Base-by-base conservation (phyloP, 371 early-diverging fungal species). In the Actinomortierella ambigua region DNA sequence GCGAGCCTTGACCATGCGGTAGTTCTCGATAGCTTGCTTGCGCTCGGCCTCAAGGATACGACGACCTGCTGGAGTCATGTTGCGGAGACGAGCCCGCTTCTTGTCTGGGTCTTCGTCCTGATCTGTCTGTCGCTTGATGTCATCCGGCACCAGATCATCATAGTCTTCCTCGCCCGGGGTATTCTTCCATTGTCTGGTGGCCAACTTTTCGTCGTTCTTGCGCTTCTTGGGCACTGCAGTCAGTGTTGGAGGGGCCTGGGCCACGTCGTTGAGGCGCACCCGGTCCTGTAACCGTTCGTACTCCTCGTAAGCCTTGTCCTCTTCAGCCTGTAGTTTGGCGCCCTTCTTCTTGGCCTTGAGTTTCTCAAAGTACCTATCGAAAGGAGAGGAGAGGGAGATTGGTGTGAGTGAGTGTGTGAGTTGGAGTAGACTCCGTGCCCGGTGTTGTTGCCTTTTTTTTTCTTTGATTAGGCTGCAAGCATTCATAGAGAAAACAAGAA, bases 31-130 rank as follows among this genome's bases (percentile, higher is more conserved):
- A 4, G 75, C 75, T 27, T 75, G 62, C 53, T 55, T 75, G 50
- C 73, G 67, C 42, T 73, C 73, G 26, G 66, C 73, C 57, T 73
- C 75, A 28, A 75, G 60, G 48, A 75, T 75, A 58, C 75, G 67
- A 57, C 75, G 63, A 17, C 75, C 75, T 1, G 75, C 75, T 3
- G 75, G 75, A 15, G 75, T 75, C 61, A 75, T 15, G 47, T 64
- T 75, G 55, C 57, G 63, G 27, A 75, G 57, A 49, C 67, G 55
- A 7, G 69, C 55, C 34, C 34, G 34, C 46, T 57, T 60, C 41
- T 59, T 67, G 50, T 52, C 62, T 59, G 28, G 50, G 22, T 52
- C 41, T 13, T 59, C 57, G 52, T 63, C 60, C 14, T 46, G 22
- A 40, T 62, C 68, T 34, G 46, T n/a, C 4, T 22, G 17, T 14